Evolutionary conservation across 495 filamentous ascomycete genomes (phyloP).

Genomic region (Pseudomonodictys pantanalensis): DNA sequence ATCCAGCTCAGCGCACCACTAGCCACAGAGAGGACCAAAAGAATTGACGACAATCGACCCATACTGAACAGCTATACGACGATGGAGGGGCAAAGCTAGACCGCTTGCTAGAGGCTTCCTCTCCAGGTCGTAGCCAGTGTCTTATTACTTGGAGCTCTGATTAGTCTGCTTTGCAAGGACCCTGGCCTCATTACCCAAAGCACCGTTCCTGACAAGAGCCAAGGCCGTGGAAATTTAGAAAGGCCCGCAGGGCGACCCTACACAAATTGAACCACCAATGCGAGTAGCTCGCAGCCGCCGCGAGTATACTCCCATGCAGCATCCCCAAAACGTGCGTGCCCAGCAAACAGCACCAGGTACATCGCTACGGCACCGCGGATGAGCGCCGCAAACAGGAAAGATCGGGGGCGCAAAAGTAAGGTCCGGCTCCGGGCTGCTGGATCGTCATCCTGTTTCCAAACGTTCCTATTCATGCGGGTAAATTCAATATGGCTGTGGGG

Average conservation of each 20-base stretch:
- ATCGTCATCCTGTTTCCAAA: not conserved
- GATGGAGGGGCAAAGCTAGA: not conserved
- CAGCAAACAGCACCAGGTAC: not conserved
- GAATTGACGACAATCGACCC: conserved; percentile 12
- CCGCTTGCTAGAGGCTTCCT: conserved; percentile 10
- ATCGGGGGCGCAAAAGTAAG: not conserved
- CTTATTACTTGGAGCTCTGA: too few relatives aligned
- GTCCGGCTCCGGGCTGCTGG: not conserved
- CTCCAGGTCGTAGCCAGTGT: not conserved
- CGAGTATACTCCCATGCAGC: not conserved
- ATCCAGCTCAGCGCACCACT: conserved; percentile 9
- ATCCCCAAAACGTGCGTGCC: not conserved
- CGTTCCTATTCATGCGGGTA: conserved; percentile 3
- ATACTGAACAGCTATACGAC: conserved; percentile 1
- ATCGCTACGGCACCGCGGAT: not conserved
- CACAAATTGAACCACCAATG: not conserved
- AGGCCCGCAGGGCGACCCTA: conserved; percentile 6
- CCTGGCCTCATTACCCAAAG: not conserved
- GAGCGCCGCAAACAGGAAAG: not conserved
- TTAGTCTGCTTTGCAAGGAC: not conserved
- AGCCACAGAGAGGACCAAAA: conserved; percentile 18
- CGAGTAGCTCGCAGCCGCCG: conserved; percentile 2
- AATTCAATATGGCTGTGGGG: not conserved
- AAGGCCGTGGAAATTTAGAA: conserved; percentile 14
- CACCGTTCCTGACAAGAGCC: conserved; percentile 4